Base-by-base conservation (phyloP, 257 asterid species). In the Nicotiana knightiana region DNA sequence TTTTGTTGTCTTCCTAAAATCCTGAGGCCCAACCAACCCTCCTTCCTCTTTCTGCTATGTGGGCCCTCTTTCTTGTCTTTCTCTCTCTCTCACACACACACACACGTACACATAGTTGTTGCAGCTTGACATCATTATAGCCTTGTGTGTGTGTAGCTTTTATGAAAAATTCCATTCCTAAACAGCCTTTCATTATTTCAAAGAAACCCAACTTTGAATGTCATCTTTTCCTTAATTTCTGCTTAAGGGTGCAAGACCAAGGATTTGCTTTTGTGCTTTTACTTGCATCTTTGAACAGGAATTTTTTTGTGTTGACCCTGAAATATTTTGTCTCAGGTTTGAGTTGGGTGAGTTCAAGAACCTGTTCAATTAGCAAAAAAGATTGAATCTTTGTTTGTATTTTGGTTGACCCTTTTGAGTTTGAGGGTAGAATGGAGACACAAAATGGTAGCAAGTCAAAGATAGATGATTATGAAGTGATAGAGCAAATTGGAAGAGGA, bases 401-500 rank as follows among this genome's bases (percentile, higher is more conserved):
- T 21, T 37, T 68, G 16, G 73, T 64, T 73, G 82, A 78, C 83
- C 73, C 81, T 16, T 67, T 24, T 75, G 30, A 51, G 54, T 64
- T 85, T 71, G 77, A 85, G 91, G 91, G 82, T 53, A 62, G 68
- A 81, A 93, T 91, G 97, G 98, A 92, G 91, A 64, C 68, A 16
- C 93, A 85, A 46, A 85, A 73, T 82, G 89, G 87, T 35, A 37
- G 83, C 78, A 89, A 86, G 85, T 87, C 92, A 21, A 90, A 86
- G 92, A 86, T 93, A 92, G 98, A 93, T 35, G 96, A 89, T 51
- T 96, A 93, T 89, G 91, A 94, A 86, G 90, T 91, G 2, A 64
- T 93, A 18, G 97, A 94, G 88, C 98, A 94, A 90, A 93, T 96
- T 90, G 99, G 99, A 5, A 91, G 93, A 79, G 96, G 99, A 79